Evolutionary conservation across 1,284 basidiomycete genomes (phyloP), one percentile per base, ranked within the genome.

Genomic region (Puccinia hordei): DNA sequence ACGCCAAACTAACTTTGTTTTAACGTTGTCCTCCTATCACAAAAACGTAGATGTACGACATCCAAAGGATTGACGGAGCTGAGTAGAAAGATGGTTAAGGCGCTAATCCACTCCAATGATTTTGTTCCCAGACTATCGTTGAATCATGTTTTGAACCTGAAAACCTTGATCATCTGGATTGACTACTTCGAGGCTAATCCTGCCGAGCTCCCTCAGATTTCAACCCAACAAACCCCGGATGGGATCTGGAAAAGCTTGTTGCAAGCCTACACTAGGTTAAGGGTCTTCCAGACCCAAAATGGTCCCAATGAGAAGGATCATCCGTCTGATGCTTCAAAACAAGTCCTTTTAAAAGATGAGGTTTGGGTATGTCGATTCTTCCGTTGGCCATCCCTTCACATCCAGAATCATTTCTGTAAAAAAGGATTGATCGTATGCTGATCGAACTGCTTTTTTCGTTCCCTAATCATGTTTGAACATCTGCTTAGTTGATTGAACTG

Each of bases 21-120:
- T 41, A 41, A 41, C 38, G 38, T 12, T 4, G 4, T 12, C 38
- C 38, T 12, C 38, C 4, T 41, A 12, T 41, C 38, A 4, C 12
- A 41, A 41, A 41, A 41, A 41, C n/a, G 35, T 27, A 55, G 68
- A n/a, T 71, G 74, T 22, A 33, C 74, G 49, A 35, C n/a, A 19
- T 77, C 76, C 19, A 66, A 51, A n/a, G 30, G 19, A 51, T 41
- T 74, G 13, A 38, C 68, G 13, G 24, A 53, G 15, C 35, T 81
- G 44, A 73, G 69, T 69, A 59, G 71, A 24, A 57, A 33, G 57
- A 81, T 61, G 79, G 89, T 94, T 80, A 89, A 90, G 1, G 92
- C 91, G 4, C 91, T 93, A 82, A 90, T 92, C 0, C 91, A 93
- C 85, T 92, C 92, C 5, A 90, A 92, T 84, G 93, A 94, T 82